Evolutionary conservation across 2,329 filamentous ascomycete species (phyloP).

Genomic region (Monosporascus sp.): DNA sequence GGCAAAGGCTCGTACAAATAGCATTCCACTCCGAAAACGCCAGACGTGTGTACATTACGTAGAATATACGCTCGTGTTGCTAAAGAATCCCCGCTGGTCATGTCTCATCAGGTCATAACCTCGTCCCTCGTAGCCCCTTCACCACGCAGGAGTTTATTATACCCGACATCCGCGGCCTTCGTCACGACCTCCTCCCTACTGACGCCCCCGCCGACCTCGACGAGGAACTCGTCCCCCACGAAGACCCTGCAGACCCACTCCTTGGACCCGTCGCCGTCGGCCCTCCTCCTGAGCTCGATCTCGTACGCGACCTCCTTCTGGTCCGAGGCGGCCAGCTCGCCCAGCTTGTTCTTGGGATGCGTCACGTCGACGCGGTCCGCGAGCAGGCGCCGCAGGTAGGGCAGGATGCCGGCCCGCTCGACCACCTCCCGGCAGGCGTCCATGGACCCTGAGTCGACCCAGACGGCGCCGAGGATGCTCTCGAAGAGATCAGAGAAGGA

Average conservation of each 20-base stretch:
- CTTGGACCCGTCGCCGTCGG: slow-evolving; percentile 6
- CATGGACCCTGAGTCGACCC: slow-evolving; percentile 68
- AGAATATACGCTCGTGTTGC: too few relatives aligned
- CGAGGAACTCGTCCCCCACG: slow-evolving; percentile 43
- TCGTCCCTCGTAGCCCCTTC: neutral
- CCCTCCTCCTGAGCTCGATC: slow-evolving; percentile 20
- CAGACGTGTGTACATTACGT: too few relatives aligned
- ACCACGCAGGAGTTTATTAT: slow-evolving; percentile 12
- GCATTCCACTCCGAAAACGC: too few relatives aligned
- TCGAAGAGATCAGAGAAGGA: slow-evolving; percentile 83
- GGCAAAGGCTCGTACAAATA: too few relatives aligned
- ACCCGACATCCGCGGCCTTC: slow-evolving; percentile 48
- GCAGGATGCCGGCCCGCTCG: slow-evolving; percentile 58
- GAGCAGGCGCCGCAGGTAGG: slow-evolving; percentile 57
- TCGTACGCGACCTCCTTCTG: slow-evolving; percentile 50
- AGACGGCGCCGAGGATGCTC: slow-evolving; percentile 73
- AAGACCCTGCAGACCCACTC: slow-evolving; percentile 39
- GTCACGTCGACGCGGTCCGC: slow-evolving; percentile 49
- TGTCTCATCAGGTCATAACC: neutral
- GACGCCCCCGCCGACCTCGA: slow-evolving; percentile 39
- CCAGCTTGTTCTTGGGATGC: slow-evolving; percentile 66
- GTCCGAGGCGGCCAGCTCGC: slow-evolving; percentile 44
- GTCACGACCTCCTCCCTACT: slow-evolving; percentile 48
- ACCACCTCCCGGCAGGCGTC: slow-evolving; percentile 55
- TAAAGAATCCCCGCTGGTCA: neutral